These are phyloP conservation scores for Hericium alpestre DNA, from an alignment of 768 basidiomycete species.

Conservation along the genomic window DNA sequence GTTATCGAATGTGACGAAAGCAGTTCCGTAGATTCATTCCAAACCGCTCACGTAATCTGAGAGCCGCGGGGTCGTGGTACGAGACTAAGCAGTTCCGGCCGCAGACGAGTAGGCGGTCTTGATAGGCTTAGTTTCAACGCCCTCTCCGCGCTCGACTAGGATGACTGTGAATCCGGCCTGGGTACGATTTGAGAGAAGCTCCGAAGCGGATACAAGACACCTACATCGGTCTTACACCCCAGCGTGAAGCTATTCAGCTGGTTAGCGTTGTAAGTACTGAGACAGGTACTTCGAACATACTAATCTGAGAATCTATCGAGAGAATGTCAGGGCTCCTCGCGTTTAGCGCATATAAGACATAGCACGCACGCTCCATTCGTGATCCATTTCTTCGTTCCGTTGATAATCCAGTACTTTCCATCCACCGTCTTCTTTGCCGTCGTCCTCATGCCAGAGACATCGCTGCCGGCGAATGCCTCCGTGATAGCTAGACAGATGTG, in stretches of 20 bases:
- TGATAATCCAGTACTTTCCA: conserved; percentile 77
- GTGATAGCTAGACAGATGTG: conserved; percentile 82
- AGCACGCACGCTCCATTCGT: conserved; percentile 56
- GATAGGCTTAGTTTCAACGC: conserved; percentile 76
- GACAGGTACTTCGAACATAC: conserved; percentile 7
- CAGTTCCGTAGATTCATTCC: too few relatives aligned
- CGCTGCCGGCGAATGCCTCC: conserved; percentile 81
- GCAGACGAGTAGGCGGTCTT: conserved; percentile 84
- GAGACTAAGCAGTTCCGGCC: conserved; percentile 84
- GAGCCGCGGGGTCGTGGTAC: too few relatives aligned
- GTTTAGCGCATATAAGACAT: background rate
- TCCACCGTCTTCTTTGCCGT: conserved; percentile 71
- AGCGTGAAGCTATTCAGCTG: conserved; percentile 47
- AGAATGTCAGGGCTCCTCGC: background rate
- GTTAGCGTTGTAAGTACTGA: background rate
- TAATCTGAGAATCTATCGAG: conserved; percentile 30
- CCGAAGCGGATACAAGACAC: background rate
- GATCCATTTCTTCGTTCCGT: conserved; percentile 83
- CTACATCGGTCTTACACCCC: conserved; percentile 51
- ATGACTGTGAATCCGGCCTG: conserved; percentile 73
- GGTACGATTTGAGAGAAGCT: background rate
- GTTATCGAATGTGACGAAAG: conserved; percentile 72
- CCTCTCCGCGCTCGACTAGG: conserved; percentile 71
- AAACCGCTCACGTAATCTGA: too few relatives aligned
- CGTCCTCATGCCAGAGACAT: conserved; percentile 72